phyloP scores from a whole-genome alignment of 768 basidiomycete species.

The Cubamyces sp. region DNA sequence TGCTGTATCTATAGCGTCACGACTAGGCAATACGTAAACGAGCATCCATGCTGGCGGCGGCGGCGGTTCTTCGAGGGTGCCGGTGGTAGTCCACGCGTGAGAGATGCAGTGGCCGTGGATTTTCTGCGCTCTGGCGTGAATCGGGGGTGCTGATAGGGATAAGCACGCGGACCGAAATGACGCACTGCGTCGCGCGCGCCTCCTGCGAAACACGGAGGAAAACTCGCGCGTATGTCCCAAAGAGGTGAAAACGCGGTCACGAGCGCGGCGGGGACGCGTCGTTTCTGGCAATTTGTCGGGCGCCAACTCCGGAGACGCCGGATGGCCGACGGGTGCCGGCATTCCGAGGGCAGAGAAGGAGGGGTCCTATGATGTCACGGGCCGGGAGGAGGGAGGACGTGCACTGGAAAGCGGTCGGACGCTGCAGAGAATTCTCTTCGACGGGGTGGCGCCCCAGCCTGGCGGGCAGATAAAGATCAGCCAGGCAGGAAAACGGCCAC shows the following conservation, averaged over 20 bases:
- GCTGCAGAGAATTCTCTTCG: slow-evolving; percentile 8
- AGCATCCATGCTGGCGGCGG: background rate
- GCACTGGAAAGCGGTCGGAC: background rate
- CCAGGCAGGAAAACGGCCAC: background rate
- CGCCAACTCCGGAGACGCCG: slow-evolving; percentile 11
- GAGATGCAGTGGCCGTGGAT: background rate
- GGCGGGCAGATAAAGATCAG: slow-evolving; percentile 30
- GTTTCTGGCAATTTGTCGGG: background rate
- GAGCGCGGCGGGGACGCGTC: slow-evolving; percentile 14
- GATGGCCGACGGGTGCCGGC: slow-evolving; percentile 6
- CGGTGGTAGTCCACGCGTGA: background rate
- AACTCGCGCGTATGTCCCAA: background rate
- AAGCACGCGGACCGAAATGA: slow-evolving; percentile 12
- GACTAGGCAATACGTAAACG: slow-evolving; percentile 6
- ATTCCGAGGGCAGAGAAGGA: slow-evolving; percentile 3
- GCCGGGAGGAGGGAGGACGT: slow-evolving; percentile 8
- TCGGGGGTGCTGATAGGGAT: slow-evolving; percentile 22
- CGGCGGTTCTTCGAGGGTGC: slow-evolving; percentile 14
- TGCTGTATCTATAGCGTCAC: slow-evolving; percentile 8
- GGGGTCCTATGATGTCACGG: slow-evolving; percentile 27
- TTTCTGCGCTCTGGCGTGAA: background rate
- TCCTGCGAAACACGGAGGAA: background rate
- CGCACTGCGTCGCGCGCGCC: slow-evolving; percentile 6
- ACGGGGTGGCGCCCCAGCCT: slow-evolving; percentile 14
- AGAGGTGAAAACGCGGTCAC: slow-evolving; percentile 22